These are phyloP conservation scores for Penicillium sp. DNA, from an alignment of 2,329 filamentous ascomycete species.

Conservation along the genomic window DNA sequence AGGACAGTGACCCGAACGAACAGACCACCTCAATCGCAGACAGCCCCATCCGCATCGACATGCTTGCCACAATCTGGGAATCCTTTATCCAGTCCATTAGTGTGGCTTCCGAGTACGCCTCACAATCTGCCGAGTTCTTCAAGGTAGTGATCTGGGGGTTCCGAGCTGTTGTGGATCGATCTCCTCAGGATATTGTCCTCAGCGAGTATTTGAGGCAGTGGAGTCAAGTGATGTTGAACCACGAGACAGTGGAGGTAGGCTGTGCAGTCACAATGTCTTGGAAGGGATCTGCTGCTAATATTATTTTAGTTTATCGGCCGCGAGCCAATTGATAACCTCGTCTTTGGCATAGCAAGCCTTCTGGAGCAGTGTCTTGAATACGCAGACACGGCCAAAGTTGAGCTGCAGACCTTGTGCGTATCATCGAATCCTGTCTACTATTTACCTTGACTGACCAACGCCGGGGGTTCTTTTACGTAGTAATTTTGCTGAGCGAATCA, in stretches of 20 bases:
- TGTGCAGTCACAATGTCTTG: background rate
- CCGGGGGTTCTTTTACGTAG: constrained; percentile 18
- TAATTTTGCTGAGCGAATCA: constrained; percentile 47
- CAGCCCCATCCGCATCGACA: constrained; percentile 30
- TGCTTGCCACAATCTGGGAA: constrained; percentile 43
- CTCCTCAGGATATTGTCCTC: constrained; percentile 33
- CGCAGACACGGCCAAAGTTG: constrained; percentile 28
- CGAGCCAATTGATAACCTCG: constrained; percentile 39
- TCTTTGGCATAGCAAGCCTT: constrained; percentile 40
- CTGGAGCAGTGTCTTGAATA: constrained; percentile 39
- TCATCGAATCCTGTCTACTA: background rate
- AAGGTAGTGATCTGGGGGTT: constrained; percentile 41
- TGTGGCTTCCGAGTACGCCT: constrained; percentile 30
- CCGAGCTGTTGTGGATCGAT: constrained; percentile 36
- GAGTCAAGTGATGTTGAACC: constrained; percentile 39
- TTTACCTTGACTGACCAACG: background rate
- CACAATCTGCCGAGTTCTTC: constrained; percentile 43
- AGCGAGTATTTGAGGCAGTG: constrained; percentile 40
- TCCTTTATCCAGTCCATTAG: constrained; percentile 38
- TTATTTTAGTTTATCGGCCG: constrained; percentile 40
- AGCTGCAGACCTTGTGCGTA: constrained; percentile 31
- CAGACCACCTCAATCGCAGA: constrained; percentile 15
- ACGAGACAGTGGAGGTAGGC: constrained; percentile 39
- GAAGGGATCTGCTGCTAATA: constrained; percentile 15
- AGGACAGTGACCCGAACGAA: constrained; percentile 11